Percentiles rank a stretch among this genome's conserved stretches.
Conservation (phyloP, 2,329 filamentous ascomycete species). For the Microdochium nivale region DNA sequence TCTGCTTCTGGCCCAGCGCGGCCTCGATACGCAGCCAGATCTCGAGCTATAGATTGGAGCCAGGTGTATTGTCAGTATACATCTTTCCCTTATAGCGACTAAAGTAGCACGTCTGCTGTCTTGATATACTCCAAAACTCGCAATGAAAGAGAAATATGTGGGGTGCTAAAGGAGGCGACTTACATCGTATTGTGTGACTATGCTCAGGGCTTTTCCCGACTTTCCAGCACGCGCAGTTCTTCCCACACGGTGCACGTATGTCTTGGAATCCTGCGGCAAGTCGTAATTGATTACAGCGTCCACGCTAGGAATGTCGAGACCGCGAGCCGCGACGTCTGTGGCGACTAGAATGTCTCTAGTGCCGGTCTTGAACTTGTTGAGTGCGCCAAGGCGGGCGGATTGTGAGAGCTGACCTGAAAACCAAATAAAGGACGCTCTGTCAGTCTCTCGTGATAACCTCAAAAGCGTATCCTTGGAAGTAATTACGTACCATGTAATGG, state of each 20-base stretch:
- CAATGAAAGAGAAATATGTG: too few relatives aligned
- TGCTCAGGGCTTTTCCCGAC: constrained; percentile 68
- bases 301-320: constrained; percentile 87
- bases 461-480: background rate
- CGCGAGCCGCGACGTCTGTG: constrained; percentile 88
- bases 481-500: constrained; percentile 66
- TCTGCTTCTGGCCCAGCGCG: constrained; percentile 68
- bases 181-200: constrained; percentile 83
- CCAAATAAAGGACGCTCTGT: too few relatives aligned
- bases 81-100: background rate
- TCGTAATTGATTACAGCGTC: constrained; percentile 84
- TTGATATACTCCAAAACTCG: too few relatives aligned
- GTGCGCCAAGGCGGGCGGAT: constrained; percentile 72
- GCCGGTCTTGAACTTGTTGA: constrained; percentile 81
- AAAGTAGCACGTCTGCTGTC: too few relatives aligned
- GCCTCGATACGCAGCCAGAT: constrained; percentile 75
- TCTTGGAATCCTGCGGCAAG: constrained; percentile 76
- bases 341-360: constrained; percentile 82
- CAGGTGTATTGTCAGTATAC: background rate
- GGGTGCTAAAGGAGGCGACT: background rate
- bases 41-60: constrained; percentile 31
- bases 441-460: background rate
- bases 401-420: constrained; percentile 68
- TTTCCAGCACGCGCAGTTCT: constrained; percentile 83
- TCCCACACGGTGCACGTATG: constrained; percentile 83